phyloP scores from a whole-genome alignment of 2,329 filamentous ascomycete species.

The Metarhizium robertsii region DNA sequence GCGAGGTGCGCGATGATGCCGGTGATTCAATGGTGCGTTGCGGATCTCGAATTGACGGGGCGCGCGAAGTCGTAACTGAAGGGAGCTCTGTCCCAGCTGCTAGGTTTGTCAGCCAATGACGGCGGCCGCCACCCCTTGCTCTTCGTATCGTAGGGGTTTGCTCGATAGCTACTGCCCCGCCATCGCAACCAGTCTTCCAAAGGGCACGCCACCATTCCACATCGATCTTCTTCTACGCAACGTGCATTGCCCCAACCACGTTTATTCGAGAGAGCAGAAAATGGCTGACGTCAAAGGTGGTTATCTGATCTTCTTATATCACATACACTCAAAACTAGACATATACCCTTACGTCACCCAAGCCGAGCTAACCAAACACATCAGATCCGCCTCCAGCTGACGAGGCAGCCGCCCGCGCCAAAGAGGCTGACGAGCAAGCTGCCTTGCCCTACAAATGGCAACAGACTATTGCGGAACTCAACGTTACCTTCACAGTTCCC shows the following conservation, averaged over 20 bases:
- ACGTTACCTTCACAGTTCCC: conserved; percentile 69
- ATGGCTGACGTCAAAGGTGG: conserved; percentile 6
- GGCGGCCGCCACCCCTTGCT: background rate
- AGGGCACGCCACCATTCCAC: background rate
- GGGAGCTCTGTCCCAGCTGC: background rate
- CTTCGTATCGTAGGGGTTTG: background rate
- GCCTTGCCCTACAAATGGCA: conserved; percentile 95
- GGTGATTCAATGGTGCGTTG: background rate
- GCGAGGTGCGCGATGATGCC: background rate
- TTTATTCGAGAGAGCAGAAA: background rate
- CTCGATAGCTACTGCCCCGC: background rate
- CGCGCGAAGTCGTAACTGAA: background rate
- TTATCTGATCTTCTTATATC: background rate
- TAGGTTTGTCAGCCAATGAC: background rate
- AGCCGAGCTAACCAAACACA: conserved; percentile 1
- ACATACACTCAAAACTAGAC: background rate
- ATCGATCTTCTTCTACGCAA: background rate
- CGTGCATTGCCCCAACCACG: background rate
- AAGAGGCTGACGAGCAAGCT: conserved; percentile 80
- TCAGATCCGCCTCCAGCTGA: conserved; percentile 46
- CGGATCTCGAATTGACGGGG: background rate
- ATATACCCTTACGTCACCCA: background rate
- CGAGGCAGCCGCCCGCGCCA: conserved; percentile 50
- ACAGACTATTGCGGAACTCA: conserved; percentile 83
- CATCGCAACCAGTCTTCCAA: background rate